Conservation (phyloP, 768 basidiomycete genomes). For the Mycena galericulata region DNA sequence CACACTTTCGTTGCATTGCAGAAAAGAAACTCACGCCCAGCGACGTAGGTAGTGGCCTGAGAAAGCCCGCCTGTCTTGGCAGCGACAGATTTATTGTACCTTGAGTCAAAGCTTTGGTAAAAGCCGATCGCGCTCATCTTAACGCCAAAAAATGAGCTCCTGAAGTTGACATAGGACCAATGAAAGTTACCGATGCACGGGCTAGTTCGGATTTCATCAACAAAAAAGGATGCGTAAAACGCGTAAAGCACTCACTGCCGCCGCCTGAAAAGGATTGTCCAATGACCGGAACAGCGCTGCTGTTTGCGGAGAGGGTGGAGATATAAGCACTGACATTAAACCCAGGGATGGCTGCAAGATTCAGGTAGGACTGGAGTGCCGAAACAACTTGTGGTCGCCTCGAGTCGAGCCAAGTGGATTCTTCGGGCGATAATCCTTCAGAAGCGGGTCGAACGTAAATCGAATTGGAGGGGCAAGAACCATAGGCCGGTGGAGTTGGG, state of each 20-base stretch:
- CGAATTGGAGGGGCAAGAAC: conserved; percentile 10
- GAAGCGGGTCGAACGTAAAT: conserved; percentile 21
- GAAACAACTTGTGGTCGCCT: conserved; percentile 23
- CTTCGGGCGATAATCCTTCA: conserved; percentile 17
- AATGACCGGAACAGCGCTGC: conserved; percentile 18
- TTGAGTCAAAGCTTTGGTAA: conserved; percentile 26
- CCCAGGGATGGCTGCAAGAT: conserved; percentile 20
- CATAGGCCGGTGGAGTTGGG: conserved; percentile 14
- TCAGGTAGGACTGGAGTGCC: no score
- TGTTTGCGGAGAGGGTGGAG: conserved; percentile 18
- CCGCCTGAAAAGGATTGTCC: no score
- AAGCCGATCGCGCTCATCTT: conserved; percentile 18
- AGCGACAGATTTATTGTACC: no score
- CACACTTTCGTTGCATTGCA: neutral
- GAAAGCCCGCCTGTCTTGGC: no score
- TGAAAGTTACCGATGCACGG: neutral
- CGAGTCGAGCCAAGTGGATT: conserved; percentile 18
- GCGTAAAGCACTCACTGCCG: no score
- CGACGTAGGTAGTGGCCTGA: no score
- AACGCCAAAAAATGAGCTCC: neutral
- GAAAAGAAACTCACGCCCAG: conserved; percentile 14
- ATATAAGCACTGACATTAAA: conserved; percentile 17
- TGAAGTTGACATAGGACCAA: neutral
- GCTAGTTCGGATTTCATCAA: no score
- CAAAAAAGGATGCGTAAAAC: no score